Conservation (phyloP, 345 rosid species). For the Brassica incana region DNA sequence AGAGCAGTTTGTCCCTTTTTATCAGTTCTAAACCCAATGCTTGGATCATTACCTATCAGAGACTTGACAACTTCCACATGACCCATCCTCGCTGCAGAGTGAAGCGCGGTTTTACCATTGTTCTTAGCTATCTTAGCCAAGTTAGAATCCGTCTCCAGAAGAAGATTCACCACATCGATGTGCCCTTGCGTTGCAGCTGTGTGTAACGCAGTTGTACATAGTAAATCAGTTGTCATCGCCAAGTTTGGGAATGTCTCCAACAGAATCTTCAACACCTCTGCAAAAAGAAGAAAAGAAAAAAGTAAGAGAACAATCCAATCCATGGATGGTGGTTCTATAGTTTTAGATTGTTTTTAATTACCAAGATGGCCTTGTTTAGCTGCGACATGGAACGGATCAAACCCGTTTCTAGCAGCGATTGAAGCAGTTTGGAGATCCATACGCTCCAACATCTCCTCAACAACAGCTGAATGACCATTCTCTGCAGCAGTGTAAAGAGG, state of each 20-base stretch:
- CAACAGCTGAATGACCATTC: slow-evolving; percentile 60
- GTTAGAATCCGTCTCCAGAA: slow-evolving; percentile 82
- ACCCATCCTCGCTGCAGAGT: slow-evolving; percentile 99
- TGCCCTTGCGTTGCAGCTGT: slow-evolving; percentile 98
- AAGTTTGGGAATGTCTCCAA: slow-evolving; percentile 73
- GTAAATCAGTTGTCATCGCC: slow-evolving; percentile 90
- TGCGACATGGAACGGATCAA: slow-evolving; percentile 89
- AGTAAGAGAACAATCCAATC: slow-evolving; percentile 14
- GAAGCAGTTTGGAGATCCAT: slow-evolving; percentile 79
- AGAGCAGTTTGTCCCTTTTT: slow-evolving; percentile 94
- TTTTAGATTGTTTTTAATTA: slow-evolving; percentile 27
- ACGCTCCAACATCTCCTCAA: slow-evolving; percentile 72
- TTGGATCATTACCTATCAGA: slow-evolving; percentile 75
- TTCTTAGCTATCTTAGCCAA: slow-evolving; percentile 88
- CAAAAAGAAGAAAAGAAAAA: slow-evolving; percentile 37
- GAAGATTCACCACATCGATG: slow-evolving; percentile 84
- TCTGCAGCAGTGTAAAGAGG: slow-evolving; percentile 94
- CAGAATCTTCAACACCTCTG: slow-evolving; percentile 83
- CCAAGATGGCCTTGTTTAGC: slow-evolving; percentile 98
- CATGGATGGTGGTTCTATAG: slow-evolving; percentile 9
- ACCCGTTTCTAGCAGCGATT: slow-evolving; percentile 78
- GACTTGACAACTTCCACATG: slow-evolving; percentile 85
- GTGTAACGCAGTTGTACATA: slow-evolving; percentile 92
- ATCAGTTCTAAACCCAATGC: slow-evolving; percentile 74
- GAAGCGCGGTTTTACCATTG: slow-evolving; percentile 95